phyloP scores from a whole-genome alignment of 2,329 filamentous ascomycete genomes.

The Didymella keratinophila region DNA sequence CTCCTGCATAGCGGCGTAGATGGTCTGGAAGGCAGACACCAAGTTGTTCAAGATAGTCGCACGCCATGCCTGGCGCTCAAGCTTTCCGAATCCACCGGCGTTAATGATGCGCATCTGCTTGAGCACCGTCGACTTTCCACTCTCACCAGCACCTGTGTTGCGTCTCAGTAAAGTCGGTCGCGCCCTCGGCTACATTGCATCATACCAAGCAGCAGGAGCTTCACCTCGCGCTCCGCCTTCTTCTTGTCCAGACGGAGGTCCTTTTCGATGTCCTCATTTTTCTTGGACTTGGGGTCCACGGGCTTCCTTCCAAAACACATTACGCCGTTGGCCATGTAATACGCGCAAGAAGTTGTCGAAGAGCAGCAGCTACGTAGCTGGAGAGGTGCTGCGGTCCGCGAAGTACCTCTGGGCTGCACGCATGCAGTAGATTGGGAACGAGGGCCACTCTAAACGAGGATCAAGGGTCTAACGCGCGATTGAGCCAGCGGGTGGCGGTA shows the following conservation, averaged over 20 bases:
- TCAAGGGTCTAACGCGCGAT: constrained; percentile 14
- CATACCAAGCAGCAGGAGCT: constrained; percentile 89
- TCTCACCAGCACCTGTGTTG: constrained; percentile 86
- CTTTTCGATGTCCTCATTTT: constrained; percentile 80
- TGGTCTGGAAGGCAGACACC: constrained; percentile 87
- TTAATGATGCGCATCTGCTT: constrained; percentile 99
- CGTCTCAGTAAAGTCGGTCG: constrained; percentile 32
- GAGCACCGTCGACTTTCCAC: constrained; percentile 93
- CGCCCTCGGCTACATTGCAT: constrained; percentile 23
- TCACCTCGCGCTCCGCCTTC: constrained; percentile 84
- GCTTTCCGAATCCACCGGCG: constrained; percentile 86
- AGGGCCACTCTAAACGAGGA: constrained; percentile 9
- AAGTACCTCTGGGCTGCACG: constrained; percentile 13
- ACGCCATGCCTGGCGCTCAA: constrained; percentile 91
- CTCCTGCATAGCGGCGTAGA: constrained; percentile 90
- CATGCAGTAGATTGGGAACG: constrained; percentile 15
- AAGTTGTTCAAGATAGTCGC: constrained; percentile 96
- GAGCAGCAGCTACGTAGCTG: constrained; percentile 12
- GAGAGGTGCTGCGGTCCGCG: constrained; percentile 19
- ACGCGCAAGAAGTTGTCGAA: constrained; percentile 3
- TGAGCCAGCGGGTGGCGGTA: constrained; percentile 19
- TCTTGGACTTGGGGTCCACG: constrained; percentile 57
- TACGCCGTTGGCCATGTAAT: constrained; percentile 51
- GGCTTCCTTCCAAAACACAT: constrained; percentile 63
- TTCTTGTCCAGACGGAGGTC: constrained; percentile 87